Evolutionary conservation across 1,139 yeast genomes (phyloP).

Genomic region (Sugiyamaella novakii): DNA sequence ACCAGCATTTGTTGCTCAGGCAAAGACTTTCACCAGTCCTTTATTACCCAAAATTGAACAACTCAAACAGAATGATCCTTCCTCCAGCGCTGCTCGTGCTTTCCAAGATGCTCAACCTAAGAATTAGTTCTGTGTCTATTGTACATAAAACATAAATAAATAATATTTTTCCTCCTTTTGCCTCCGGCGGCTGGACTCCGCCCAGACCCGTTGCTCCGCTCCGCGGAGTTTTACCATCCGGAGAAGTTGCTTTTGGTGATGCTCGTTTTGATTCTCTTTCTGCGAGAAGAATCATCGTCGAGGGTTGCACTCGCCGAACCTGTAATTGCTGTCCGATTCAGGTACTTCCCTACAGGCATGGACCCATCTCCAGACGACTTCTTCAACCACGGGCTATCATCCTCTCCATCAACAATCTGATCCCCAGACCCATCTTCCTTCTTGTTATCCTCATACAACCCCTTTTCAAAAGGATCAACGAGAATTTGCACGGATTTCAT

Average conservation of each 20-base stretch:
- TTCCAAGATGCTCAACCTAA: conserved; percentile 12
- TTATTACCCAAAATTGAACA: conserved; percentile 34
- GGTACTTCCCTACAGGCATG: conserved; percentile 33
- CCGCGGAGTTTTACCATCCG: conserved; percentile 31
- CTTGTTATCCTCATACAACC: conserved; percentile 36
- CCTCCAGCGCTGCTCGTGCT: conserved; percentile 15
- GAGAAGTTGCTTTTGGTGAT: conserved; percentile 32
- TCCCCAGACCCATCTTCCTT: conserved; percentile 8
- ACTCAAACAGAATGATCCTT: conserved; percentile 32
- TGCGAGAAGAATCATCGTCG: conserved; percentile 8
- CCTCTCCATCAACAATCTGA: conserved; percentile 23
- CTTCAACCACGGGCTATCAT: conserved; percentile 36
- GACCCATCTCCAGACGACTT: conserved; percentile 15
- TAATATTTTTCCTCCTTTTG: neutral
- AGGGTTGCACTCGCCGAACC: neutral
- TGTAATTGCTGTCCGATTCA: conserved; percentile 19
- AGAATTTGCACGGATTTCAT: conserved; percentile 67
- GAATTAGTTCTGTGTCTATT: neutral
- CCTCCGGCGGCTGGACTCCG: too few species aligned
- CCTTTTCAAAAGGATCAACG: conserved; percentile 71
- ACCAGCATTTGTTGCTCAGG: conserved; percentile 33
- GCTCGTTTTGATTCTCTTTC: conserved; percentile 26
- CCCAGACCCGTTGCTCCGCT: conserved; percentile 12
- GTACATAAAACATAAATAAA: neutral
- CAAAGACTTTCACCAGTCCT: conserved; percentile 35